Conservation (phyloP, 176 grass and related monocot genomes). For the Oryza meridionalis region DNA sequence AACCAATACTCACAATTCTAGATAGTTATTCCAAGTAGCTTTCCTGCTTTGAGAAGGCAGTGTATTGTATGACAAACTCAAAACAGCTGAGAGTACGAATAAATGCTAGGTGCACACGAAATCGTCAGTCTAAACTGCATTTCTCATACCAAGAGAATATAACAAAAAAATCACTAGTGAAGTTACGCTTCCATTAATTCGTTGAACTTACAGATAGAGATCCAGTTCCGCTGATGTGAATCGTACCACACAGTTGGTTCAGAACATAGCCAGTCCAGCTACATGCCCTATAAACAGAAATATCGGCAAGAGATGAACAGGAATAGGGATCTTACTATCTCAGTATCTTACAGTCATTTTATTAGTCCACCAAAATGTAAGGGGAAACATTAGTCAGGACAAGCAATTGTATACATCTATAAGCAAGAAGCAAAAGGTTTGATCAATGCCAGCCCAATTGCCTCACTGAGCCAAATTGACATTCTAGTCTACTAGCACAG, state of each 20-base stretch:
- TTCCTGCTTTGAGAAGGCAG: not conserved
- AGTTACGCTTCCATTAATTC: not conserved
- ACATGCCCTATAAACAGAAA: not conserved
- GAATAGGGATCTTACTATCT: not conserved
- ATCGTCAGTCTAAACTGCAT: not conserved
- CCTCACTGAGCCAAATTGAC: not conserved
- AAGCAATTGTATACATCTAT: not conserved
- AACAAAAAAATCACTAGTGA: not conserved
- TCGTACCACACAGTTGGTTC: not conserved
- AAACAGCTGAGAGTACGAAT: constrained; percentile 8
- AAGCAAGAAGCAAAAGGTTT: not conserved
- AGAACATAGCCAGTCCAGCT: not conserved
- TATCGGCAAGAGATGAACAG: not conserved
- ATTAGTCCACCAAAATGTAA: not conserved
- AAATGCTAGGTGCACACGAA: not conserved
- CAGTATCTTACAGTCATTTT: not conserved
- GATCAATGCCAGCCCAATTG: not conserved
- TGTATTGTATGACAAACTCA: not conserved
- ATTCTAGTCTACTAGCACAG: not conserved
- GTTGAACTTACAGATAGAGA: not conserved
- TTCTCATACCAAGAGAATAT: constrained; percentile 15
- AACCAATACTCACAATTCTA: not conserved
- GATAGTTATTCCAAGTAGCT: not conserved
- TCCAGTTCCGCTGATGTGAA: not conserved
- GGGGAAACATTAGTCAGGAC: not conserved